Percentiles rank a stretch among this genome's conserved stretches.
phyloP scores from a whole-genome alignment of 2,329 filamentous ascomycete species.

The Aureobasidium sp. region DNA sequence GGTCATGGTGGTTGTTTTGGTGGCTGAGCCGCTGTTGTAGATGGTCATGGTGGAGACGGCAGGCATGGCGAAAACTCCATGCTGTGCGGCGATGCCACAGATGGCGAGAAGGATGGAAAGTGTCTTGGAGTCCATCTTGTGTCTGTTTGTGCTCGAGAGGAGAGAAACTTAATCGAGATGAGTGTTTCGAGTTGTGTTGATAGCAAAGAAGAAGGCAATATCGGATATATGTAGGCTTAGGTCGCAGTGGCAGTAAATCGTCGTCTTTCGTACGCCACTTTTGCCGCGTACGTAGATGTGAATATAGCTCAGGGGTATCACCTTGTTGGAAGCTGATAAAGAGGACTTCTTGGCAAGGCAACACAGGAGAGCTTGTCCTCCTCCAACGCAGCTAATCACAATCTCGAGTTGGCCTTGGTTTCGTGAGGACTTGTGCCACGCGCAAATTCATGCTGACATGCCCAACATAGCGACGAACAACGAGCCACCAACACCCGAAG shows the following conservation, averaged over 20 bases:
- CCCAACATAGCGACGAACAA: background rate
- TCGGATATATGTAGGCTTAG: background rate
- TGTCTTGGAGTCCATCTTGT: background rate
- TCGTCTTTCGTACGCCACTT: background rate
- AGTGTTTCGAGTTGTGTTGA: background rate
- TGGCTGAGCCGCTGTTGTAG: background rate
- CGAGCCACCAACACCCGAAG: background rate
- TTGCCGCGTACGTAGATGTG: background rate
- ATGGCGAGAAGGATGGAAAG: background rate
- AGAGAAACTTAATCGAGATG: background rate
- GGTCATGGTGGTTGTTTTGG: background rate
- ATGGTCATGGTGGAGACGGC: background rate
- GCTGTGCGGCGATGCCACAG: background rate
- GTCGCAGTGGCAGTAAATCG: background rate
- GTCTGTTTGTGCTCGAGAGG: background rate
- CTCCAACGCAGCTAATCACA: background rate
- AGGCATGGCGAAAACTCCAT: background rate
- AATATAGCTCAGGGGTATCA: background rate
- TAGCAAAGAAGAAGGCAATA: background rate
- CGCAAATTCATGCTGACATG: background rate
- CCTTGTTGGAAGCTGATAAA: background rate
- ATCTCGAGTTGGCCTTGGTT: background rate
- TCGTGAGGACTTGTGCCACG: background rate
- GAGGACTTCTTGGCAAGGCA: background rate
- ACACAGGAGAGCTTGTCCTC: background rate